Conservation (phyloP, 1,284 basidiomycete species). For the Apiotrichum brassicae region DNA sequence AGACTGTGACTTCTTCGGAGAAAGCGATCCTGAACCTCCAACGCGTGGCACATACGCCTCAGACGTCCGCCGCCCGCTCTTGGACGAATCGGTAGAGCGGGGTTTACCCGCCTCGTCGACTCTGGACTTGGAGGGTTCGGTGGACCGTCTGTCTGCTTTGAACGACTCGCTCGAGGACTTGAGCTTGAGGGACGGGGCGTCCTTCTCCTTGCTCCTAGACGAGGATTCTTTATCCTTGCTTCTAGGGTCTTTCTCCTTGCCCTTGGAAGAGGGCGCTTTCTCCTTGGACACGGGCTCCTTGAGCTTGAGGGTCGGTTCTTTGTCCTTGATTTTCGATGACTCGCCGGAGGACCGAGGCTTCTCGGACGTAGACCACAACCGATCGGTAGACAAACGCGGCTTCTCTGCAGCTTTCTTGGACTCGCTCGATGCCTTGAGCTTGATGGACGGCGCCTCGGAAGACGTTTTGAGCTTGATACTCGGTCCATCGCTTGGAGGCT, state of each 20-base stretch:
- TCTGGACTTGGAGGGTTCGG: too few relatives aligned
- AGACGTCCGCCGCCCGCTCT: background rate
- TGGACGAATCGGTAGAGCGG: constrained; percentile 2
- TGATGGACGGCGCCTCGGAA: background rate
- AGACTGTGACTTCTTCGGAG: background rate
- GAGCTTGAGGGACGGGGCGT: constrained; percentile 1
- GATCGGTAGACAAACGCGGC: too few relatives aligned
- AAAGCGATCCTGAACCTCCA: background rate
- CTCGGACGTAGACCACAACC: too few relatives aligned
- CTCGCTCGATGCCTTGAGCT: background rate
- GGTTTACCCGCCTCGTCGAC: background rate
- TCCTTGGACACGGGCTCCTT: too few relatives aligned
- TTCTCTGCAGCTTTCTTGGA: too few relatives aligned
- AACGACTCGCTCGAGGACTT: background rate
- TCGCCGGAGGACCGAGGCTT: too few relatives aligned
- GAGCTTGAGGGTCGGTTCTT: too few relatives aligned
- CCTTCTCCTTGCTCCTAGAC: too few relatives aligned
- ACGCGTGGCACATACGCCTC: background rate
- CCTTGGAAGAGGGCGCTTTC: too few relatives aligned
- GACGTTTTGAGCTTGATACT: background rate
- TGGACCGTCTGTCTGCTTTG: background rate
- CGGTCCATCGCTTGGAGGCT: background rate
- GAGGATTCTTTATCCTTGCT: too few relatives aligned
- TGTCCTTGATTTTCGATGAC: too few relatives aligned
- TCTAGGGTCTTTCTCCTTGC: too few relatives aligned